A percentile compares a stretch with the other conserved stretches of the same genome.
These are phyloP conservation scores for Phytopythium cucurbitacearum DNA, from an alignment of 352 stramenopile species.

Conservation along the genomic window DNA sequence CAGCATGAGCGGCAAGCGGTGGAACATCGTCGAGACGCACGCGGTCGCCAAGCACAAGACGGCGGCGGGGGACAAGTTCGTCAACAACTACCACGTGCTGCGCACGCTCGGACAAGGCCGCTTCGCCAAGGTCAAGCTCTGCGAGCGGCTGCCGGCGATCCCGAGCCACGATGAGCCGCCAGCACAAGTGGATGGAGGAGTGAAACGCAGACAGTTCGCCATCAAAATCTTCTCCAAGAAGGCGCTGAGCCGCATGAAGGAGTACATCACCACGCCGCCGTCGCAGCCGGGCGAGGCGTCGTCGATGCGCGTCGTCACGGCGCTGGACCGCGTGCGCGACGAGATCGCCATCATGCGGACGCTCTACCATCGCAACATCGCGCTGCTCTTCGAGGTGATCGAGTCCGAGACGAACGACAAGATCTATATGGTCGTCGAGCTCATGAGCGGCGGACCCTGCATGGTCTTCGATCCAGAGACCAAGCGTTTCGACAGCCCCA, in stretches of 20 bases:
- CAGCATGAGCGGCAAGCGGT: slow-evolving; percentile 25
- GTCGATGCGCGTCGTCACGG: slow-evolving; percentile 72
- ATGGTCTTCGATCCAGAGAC: slow-evolving; percentile 73
- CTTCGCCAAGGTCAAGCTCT: slow-evolving; percentile 86
- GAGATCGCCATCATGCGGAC: slow-evolving; percentile 87
- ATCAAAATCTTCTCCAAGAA: slow-evolving; percentile 87
- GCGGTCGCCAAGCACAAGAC: slow-evolving; percentile 43
- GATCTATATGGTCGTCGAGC: slow-evolving; percentile 84
- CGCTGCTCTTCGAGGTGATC: slow-evolving; percentile 90
- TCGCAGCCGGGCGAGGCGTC: slow-evolving; percentile 2
- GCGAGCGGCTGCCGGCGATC: slow-evolving; percentile 41
- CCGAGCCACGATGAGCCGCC: slow-evolving; percentile 4
- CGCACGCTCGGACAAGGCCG: slow-evolving; percentile 67
- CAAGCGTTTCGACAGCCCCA: slow-evolving; percentile 65
- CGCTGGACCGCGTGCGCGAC: slow-evolving; percentile 71
- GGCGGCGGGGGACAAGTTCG: slow-evolving; percentile 38
- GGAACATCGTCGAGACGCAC: slow-evolving; percentile 72
- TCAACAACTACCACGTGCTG: slow-evolving; percentile 82
- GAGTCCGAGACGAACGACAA: slow-evolving; percentile 74
- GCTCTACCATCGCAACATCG: slow-evolving; percentile 89
- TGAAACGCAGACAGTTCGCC: slow-evolving; percentile 48
- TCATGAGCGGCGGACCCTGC: slow-evolving; percentile 77
- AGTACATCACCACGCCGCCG: slow-evolving; percentile 44
- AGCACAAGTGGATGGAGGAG: too few species aligned
- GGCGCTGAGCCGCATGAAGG: slow-evolving; percentile 69